Evolutionary conservation across 306 rosid species (phyloP).

Genomic region (Quercus wislizeni): DNA sequence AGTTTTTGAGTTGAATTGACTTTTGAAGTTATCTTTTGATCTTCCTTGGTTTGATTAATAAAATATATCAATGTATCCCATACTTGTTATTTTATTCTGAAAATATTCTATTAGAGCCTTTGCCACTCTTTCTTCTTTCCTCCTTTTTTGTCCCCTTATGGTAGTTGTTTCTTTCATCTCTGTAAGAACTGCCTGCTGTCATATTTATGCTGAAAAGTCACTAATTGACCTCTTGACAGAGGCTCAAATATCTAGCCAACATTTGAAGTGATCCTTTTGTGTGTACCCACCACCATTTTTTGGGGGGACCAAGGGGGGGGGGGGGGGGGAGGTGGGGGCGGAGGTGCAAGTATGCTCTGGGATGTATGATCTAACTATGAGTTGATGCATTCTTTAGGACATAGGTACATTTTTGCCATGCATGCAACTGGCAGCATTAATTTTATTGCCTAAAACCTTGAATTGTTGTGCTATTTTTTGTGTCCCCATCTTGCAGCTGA

Average conservation of each 20-base stretch:
- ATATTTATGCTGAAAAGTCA: background rate
- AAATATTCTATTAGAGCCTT: no score
- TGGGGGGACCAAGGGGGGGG: no score
- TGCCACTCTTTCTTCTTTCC: no score
- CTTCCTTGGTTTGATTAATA: background rate
- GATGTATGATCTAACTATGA: background rate
- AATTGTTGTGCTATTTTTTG: constrained; percentile 10
- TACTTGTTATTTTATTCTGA: no score
- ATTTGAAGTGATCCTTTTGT: background rate
- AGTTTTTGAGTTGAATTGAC: background rate
- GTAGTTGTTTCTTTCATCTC: background rate
- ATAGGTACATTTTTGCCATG: background rate
- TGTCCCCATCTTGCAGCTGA: constrained; percentile 58
- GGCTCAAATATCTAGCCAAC: background rate
- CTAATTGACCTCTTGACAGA: background rate
- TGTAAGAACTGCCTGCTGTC: background rate
- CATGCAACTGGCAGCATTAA: background rate
- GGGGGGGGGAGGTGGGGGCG: background rate
- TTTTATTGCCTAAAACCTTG: constrained; percentile 8
- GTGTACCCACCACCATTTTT: background rate
- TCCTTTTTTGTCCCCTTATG: no score
- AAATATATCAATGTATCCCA: background rate
- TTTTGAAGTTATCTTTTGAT: background rate
- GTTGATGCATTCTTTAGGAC: background rate
- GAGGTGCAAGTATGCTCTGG: background rate